Base-by-base conservation (phyloP, 805 yeast species). In the Ogataea naganishii region DNA sequence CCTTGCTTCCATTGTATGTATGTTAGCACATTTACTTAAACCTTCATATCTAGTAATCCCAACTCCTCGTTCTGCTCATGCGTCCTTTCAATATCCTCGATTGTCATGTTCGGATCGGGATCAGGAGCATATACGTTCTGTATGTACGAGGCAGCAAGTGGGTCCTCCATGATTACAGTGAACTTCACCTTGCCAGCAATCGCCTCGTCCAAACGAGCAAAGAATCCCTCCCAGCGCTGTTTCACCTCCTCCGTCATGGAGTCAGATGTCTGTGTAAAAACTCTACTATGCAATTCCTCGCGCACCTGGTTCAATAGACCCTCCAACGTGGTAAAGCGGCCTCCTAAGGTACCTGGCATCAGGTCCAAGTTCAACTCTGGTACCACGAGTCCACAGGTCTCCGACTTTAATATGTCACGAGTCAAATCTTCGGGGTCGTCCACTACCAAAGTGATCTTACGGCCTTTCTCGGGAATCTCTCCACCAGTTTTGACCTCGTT, bases 41-140 rank as follows among this genome's bases (percentile, higher is more conserved):
- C 46, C 25, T 36, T 32, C 60, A 58, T 72, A 46, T 72, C 78
- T 38, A 60, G 65, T 49, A 92, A 64, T 14, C 99, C 99, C 40
- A 92, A 69, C 24, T 80, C 89, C 50, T 92, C 98, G 52, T 92
- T 86, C 57, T 88, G 94, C 47, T 84, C 80, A 23, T 66, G 62
- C 3, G 95, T 78, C 65, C 99, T 81, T 43, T 85, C 95, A 44
- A 74, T 84, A 34, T 92, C 96, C 58, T 81, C 95, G 37, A 82
- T 72, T 24, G 55, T 66, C 97, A 92, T 92, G 53, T 89, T 84
- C 41, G 99, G 99, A 60, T 92, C 99, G 24, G 73, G 72, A 59
- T 92, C 99, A 17, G 99, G 99, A 20, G 99, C 99, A 51, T 88
- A 92, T n/a, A 89, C 92, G 51, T 92, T 92, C 60, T 92, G 99